A percentile compares a stretch with the other conserved stretches of the same genome.
Evolutionary conservation across 495 filamentous ascomycete genomes (phyloP).

Genomic region (Penicillium mononematosum): DNA sequence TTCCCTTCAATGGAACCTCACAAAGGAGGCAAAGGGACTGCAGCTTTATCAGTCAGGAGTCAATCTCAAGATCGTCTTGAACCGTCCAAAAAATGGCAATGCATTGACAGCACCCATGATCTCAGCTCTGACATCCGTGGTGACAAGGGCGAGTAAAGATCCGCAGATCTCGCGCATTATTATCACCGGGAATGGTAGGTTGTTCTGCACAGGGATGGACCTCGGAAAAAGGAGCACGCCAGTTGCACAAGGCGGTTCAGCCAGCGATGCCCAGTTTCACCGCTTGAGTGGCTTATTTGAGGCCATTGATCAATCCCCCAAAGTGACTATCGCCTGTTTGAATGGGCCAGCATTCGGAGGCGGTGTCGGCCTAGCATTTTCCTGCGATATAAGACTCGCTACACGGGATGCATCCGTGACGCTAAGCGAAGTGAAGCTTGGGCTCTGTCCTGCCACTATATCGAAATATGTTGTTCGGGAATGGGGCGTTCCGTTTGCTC

Average conservation of each 20-base stretch:
- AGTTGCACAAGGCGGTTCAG: slow-evolving; percentile 16
- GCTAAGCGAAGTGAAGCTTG: slow-evolving; percentile 36
- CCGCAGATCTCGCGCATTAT: slow-evolving; percentile 30
- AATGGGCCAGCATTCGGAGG: slow-evolving; percentile 42
- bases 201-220: slow-evolving; percentile 48
- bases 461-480: slow-evolving; percentile 37
- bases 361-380: slow-evolving; percentile 39
- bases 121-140: slow-evolving; percentile 20
- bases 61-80: slow-evolving; percentile 34
- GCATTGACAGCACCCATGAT: slow-evolving; percentile 35
- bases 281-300: slow-evolving; percentile 29
- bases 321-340: slow-evolving; percentile 37
- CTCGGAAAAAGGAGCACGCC: slow-evolving; percentile 23
- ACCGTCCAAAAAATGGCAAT: slow-evolving; percentile 38
- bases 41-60: slow-evolving; percentile 25
- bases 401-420: slow-evolving; percentile 24
- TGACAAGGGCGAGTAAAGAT: slow-evolving; percentile 23
- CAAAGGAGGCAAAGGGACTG: slow-evolving; percentile 15
- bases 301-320: slow-evolving; percentile 31
- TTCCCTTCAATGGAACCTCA: slow-evolving; percentile 14
- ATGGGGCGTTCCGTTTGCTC: slow-evolving; percentile 28
- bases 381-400: slow-evolving; percentile 36
- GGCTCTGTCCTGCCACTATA: slow-evolving; percentile 32
- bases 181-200: slow-evolving; percentile 34
- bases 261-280: slow-evolving; percentile 23